These are phyloP conservation scores for Solanum raphanifolium DNA, from an alignment of 257 asterid species.

Conservation along the genomic window DNA sequence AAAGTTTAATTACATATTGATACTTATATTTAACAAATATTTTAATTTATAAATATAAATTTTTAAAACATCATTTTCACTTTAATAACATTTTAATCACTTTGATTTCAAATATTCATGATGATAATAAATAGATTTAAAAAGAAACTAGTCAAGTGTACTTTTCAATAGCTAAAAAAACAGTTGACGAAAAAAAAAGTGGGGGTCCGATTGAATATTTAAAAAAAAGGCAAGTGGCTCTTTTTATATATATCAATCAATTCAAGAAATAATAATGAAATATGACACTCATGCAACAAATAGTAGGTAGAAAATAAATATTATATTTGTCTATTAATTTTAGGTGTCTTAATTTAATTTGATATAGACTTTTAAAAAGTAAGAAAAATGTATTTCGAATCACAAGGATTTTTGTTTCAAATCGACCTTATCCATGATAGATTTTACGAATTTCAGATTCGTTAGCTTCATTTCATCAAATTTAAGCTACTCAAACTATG, in stretches of 20 bases:
- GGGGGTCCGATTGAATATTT: neutral
- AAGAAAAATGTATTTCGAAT: too few species aligned
- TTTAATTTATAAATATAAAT: too few species aligned
- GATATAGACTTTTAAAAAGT: neutral
- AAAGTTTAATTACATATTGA: neutral
- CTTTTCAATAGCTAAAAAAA: neutral
- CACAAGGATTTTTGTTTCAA: neutral
- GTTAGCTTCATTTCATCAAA: neutral
- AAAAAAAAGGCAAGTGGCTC: accelerated
- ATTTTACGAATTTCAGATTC: neutral
- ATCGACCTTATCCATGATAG: neutral
- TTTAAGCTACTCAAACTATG: neutral
- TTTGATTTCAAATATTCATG: neutral
- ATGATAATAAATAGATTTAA: neutral
- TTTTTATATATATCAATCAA: neutral
- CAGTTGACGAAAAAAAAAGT: neutral
- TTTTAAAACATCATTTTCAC: neutral
- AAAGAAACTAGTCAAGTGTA: neutral
- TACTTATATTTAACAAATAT: too few species aligned
- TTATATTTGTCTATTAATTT: neutral
- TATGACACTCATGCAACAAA: neutral
- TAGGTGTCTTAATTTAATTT: neutral
- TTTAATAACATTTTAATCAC: neutral
- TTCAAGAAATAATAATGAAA: neutral
- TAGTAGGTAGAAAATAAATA: neutral